Percentiles rank a stretch among this genome's conserved stretches.
Conservation (phyloP, 1,284 basidiomycete species). For the Sporisorium iseilematis-ciliati region DNA sequence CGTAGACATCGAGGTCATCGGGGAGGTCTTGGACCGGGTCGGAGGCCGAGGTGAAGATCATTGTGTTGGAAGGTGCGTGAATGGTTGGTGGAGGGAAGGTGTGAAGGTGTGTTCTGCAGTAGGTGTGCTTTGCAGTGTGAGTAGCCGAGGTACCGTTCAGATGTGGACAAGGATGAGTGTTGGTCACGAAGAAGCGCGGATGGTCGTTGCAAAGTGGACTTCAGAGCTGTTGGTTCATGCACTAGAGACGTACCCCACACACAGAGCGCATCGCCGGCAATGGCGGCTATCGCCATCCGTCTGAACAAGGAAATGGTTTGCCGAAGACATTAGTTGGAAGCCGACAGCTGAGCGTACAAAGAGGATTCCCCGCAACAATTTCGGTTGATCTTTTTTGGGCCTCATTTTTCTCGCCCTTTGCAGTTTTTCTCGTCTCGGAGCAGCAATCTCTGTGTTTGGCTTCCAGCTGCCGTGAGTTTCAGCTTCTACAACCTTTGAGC, state of each 20-base stretch:
- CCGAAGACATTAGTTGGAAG: too few species aligned
- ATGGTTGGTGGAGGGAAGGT: too few species aligned
- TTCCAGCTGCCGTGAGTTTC: too few species aligned
- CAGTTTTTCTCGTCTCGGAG: too few species aligned
- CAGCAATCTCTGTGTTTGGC: too few species aligned
- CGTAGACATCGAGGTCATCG: conserved; percentile 57
- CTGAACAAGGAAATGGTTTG: too few species aligned
- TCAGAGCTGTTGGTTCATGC: background rate
- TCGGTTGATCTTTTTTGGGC: too few species aligned
- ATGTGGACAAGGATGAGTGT: background rate
- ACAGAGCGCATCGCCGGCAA: background rate
- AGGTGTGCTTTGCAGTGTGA: background rate
- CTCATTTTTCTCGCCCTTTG: too few species aligned
- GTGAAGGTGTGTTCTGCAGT: background rate
- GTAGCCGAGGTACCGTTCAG: background rate
- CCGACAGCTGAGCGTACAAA: too few species aligned
- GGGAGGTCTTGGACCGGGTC: conserved; percentile 48
- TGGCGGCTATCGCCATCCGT: background rate
- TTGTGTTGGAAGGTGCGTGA: background rate
- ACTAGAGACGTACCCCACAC: background rate
- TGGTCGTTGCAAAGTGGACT: too few species aligned
- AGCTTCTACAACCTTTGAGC: too few species aligned
- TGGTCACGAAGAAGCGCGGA: background rate
- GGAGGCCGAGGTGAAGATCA: conserved; percentile 51
- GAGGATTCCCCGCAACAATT: too few species aligned